A percentile compares a stretch with the other conserved stretches of the same genome.
phyloP scores from a whole-genome alignment of 768 basidiomycete genomes.

The Galerina marginata region DNA sequence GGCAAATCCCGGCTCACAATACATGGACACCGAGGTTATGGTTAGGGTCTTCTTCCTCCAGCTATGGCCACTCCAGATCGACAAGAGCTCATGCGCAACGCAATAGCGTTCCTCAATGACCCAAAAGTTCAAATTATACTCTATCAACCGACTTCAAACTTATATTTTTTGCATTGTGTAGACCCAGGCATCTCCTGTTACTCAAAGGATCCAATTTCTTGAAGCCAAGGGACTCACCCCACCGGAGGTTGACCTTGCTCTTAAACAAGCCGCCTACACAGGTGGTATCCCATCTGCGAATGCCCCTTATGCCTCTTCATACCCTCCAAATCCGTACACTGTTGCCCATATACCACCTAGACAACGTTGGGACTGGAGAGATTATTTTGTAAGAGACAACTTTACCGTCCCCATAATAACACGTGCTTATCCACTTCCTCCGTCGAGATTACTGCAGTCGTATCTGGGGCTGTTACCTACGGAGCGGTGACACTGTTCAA shows the following conservation, averaged over 20 bases:
- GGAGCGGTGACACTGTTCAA: conserved; percentile 81
- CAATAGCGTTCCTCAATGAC: conserved; percentile 85
- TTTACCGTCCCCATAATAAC: conserved; percentile 14
- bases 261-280: conserved; percentile 56
- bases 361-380: conserved; percentile 90
- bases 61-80: conserved; percentile 60
- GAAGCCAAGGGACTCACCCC: conserved; percentile 89
- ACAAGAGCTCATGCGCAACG: conserved; percentile 79
- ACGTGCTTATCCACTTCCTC: conserved; percentile 23
- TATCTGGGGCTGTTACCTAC: conserved; percentile 86
- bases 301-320: conserved; percentile 46
- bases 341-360: conserved; percentile 40
- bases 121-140: conserved; percentile 59
- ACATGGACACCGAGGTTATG: conserved; percentile 20
- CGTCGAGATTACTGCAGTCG: conserved; percentile 84
- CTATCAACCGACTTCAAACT: background rate
- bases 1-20: conserved; percentile 28
- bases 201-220: conserved; percentile 92
- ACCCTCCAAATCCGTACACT: conserved; percentile 46
- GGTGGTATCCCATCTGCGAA: conserved; percentile 29
- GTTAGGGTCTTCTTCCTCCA: conserved; percentile 25
- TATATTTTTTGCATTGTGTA: conserved; percentile 32
- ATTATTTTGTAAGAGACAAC: conserved; percentile 82
- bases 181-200: conserved; percentile 79
- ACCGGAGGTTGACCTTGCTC: conserved; percentile 84